phyloP scores from a whole-genome alignment of 768 basidiomycete genomes.

The Strobilomyces echinocephalus region DNA sequence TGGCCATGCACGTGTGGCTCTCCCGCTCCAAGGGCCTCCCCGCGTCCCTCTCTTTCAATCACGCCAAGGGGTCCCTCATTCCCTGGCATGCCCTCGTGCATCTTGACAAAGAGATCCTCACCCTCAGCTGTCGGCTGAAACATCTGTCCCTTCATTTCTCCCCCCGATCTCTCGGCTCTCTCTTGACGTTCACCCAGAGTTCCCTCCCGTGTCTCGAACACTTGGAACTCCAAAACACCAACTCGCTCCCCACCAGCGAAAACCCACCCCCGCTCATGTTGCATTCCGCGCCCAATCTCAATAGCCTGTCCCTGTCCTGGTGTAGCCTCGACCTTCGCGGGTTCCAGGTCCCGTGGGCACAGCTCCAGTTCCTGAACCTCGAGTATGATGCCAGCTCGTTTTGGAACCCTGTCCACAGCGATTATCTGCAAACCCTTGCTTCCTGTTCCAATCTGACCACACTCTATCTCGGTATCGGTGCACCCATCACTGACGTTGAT shows the following conservation, averaged over 20 bases:
- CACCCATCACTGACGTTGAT: conserved; percentile 15
- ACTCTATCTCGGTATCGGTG: conserved; percentile 27
- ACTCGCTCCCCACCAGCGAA: conserved; percentile 22
- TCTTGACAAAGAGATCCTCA: conserved; percentile 28
- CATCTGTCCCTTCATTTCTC: conserved; percentile 20
- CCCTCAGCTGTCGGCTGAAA: conserved; percentile 20
- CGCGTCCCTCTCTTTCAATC: conserved; percentile 22
- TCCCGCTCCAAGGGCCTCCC: conserved; percentile 29
- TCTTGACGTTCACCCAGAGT: conserved; percentile 27
- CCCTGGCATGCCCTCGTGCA: conserved; percentile 26
- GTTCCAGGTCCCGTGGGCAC: conserved; percentile 28
- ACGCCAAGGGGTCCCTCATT: conserved; percentile 19
- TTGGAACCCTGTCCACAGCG: conserved; percentile 28
- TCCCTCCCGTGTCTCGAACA: conserved; percentile 21
- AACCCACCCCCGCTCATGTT: conserved; percentile 22
- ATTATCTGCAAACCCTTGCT: conserved; percentile 24
- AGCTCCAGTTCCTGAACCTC: conserved; percentile 26
- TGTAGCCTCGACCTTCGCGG: conserved; percentile 22
- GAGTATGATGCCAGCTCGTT: conserved; percentile 25
- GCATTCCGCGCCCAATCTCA: conserved; percentile 26
- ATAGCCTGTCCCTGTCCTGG: conserved; percentile 27
- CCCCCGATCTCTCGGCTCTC: conserved; percentile 20
- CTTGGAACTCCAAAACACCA: conserved; percentile 26
- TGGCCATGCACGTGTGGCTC: conserved; percentile 29
- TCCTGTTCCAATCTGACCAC: conserved; percentile 25